Conservation (phyloP, 768 basidiomycete species). For the Heimioporus sp. region DNA sequence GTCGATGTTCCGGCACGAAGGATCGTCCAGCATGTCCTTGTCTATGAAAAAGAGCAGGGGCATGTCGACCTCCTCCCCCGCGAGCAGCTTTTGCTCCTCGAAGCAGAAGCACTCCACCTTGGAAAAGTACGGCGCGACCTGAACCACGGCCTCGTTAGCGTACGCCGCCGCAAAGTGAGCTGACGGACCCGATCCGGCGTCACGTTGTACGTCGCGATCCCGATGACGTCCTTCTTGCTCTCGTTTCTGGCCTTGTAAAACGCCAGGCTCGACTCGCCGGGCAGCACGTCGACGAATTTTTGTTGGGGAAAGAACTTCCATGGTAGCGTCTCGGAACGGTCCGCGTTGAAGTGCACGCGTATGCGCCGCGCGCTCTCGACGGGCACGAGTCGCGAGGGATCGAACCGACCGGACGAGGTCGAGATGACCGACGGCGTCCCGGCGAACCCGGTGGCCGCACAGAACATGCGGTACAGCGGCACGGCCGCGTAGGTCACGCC, state of each 20-base stretch:
- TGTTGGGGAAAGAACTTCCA: constrained; percentile 95
- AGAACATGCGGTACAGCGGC: constrained; percentile 97
- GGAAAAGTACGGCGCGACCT: constrained; percentile 98
- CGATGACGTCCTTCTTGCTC: constrained; percentile 85
- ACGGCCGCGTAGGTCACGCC: constrained; percentile 97
- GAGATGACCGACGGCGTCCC: constrained; percentile 90
- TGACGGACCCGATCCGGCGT: constrained; percentile 88
- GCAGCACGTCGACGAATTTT: constrained; percentile 84
- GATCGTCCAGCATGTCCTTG: constrained; percentile 94
- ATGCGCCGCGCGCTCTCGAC: constrained; percentile 69
- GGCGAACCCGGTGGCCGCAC: constrained; percentile 94
- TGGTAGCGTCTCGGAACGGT: constrained; percentile 82
- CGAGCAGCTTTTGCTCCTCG: constrained; percentile 93
- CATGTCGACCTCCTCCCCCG: constrained; percentile 97
- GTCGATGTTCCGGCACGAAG: constrained; percentile 79
- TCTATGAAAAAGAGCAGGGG: constrained; percentile 99
- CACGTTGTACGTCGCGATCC: constrained; percentile 98
- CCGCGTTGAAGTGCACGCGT: constrained; percentile 95
- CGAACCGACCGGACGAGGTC: constrained; percentile 59
- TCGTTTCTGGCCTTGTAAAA: constrained; percentile 94
- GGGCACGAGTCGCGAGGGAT: constrained; percentile 81
- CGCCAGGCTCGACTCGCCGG: constrained; percentile 93
- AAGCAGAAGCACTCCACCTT: constrained; percentile 99
- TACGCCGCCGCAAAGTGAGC: too few relatives aligned
- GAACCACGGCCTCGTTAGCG: neutral